Conservation (phyloP, 1,139 yeast species). For the Candida pseudocylindracea region DNA sequence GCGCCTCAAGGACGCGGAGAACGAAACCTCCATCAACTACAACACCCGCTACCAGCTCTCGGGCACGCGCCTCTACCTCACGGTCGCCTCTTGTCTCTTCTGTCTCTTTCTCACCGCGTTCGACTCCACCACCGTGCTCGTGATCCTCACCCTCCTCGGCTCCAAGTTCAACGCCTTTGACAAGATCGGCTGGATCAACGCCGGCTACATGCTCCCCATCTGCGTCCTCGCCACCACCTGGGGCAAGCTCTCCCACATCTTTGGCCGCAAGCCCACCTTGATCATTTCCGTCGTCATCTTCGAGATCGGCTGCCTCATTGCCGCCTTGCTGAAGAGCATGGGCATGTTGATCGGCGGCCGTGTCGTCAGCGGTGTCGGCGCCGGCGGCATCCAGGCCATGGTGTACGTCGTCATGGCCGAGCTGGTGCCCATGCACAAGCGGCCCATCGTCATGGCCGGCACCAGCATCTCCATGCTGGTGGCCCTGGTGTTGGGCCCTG, state of each 20-base stretch:
- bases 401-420: constrained; percentile 11
- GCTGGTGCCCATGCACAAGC: constrained; percentile 9
- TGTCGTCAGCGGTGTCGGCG: constrained; percentile 14
- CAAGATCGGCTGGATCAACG: constrained; percentile 10
- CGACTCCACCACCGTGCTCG: constrained; percentile 18
- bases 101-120: constrained; percentile 16
- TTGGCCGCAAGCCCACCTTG: constrained; percentile 8
- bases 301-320: constrained; percentile 13
- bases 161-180: constrained; percentile 11
- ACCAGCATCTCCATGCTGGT: constrained; percentile 7
- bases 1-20: too few relatives aligned
- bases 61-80: constrained; percentile 17
- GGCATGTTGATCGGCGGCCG: constrained; percentile 16
- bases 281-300: constrained; percentile 6
- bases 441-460: constrained; percentile 7
- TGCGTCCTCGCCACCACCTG: constrained; percentile 15
- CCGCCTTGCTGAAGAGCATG: constrained; percentile 14
- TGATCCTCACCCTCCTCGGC: constrained; percentile 15
- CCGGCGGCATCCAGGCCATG: constrained; percentile 11
- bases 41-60: constrained; percentile 10
- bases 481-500: constrained; percentile 9
- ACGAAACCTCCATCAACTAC: too few relatives aligned
- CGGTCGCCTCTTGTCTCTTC: constrained; percentile 14
- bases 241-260: constrained; percentile 10
- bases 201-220: constrained; percentile 10